Percentiles rank a stretch among this genome's conserved stretches.
Evolutionary conservation across 176 grass and related monocot species (phyloP).

Genomic region (Echinochloa phyllopogon): DNA sequence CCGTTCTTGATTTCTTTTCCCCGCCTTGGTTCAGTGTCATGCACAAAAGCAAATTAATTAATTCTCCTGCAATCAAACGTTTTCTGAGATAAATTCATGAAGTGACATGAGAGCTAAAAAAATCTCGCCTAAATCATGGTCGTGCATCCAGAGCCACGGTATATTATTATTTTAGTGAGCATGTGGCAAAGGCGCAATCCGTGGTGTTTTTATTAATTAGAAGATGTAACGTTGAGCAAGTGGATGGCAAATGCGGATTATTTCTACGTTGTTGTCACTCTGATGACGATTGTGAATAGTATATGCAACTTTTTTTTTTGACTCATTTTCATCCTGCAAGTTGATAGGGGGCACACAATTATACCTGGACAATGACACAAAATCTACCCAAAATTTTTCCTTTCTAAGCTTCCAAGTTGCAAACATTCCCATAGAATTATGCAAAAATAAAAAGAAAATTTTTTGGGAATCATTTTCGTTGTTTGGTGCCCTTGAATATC

Average conservation of each 20-base stretch:
- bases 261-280: neutral
- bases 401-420: neutral
- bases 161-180: too few species aligned
- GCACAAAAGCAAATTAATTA: neutral
- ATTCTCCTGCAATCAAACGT: neutral
- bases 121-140: neutral
- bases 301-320: neutral
- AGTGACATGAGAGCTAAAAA: constrained; percentile 23
- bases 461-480: neutral
- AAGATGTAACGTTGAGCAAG: constrained; percentile 28
- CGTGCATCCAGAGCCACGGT: neutral
- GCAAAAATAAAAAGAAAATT: neutral
- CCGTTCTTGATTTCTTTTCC: neutral
- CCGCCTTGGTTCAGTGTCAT: neutral
- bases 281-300: neutral
- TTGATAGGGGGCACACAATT: neutral
- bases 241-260: neutral
- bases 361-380: constrained; percentile 16
- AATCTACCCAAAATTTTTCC: neutral
- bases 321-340: neutral
- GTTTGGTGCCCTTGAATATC: neutral
- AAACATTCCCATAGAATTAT: neutral
- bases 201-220: constrained; percentile 24
- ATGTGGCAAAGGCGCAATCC: neutral
- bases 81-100: constrained; percentile 7